A percentile compares a stretch with the other conserved stretches of the same genome.
Conservation (phyloP, 2,329 filamentous ascomycete species). For the Alternaria brassicae region DNA sequence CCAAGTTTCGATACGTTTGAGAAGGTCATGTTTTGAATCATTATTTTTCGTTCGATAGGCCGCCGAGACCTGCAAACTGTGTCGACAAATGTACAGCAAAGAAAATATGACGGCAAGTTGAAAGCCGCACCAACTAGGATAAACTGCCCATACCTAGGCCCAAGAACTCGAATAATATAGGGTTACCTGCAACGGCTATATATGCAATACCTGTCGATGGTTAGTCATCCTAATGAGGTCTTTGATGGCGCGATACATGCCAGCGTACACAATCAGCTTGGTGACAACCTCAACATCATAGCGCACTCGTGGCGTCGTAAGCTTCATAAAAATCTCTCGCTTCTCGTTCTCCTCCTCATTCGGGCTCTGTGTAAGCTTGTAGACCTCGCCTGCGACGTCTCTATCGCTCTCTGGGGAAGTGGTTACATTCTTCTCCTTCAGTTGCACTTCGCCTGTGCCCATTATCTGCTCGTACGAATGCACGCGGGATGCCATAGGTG, state of each 20-base stretch:
- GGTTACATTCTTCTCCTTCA: slow-evolving; percentile 8
- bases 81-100: not conserved
- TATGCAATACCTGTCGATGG: slow-evolving; percentile 75
- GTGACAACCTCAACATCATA: slow-evolving; percentile 99
- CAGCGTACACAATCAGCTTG: slow-evolving; percentile 92
- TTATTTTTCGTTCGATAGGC: not conserved
- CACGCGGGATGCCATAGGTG: slow-evolving; percentile 58
- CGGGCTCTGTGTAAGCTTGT: slow-evolving; percentile 25
- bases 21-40: not conserved
- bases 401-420: slow-evolving; percentile 45
- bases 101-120: not conserved
- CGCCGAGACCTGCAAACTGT: not conserved
- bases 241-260: slow-evolving; percentile 58
- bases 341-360: slow-evolving; percentile 49
- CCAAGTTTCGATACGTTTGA: not conserved
- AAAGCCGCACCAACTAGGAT: slow-evolving; percentile 5
- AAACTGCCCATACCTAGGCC: slow-evolving; percentile 54
- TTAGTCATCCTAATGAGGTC: not conserved
- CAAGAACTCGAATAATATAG: slow-evolving; percentile 72
- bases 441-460: slow-evolving; percentile 65
- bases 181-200: slow-evolving; percentile 78
- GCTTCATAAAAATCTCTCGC: slow-evolving; percentile 78
- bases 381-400: slow-evolving; percentile 37
- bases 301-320: slow-evolving; percentile 85
- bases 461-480: slow-evolving; percentile 76